Conservation (phyloP, 2,329 filamentous ascomycete genomes). For the Trichophyton simii region DNA sequence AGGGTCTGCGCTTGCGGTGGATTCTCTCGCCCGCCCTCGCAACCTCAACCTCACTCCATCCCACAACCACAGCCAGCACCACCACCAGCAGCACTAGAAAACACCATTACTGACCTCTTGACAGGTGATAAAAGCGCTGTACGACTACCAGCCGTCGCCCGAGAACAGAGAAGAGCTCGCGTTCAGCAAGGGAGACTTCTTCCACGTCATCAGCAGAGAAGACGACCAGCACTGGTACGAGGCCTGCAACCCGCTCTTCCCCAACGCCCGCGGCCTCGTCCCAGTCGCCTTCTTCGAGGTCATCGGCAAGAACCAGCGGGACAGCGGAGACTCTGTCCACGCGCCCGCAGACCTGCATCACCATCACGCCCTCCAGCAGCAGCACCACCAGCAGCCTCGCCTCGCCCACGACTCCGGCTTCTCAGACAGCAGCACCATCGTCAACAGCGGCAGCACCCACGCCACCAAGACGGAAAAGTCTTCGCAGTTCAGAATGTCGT, state of each 20-base stretch:
- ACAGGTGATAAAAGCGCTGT: constrained; percentile 86
- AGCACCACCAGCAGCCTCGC: constrained; percentile 19
- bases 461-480: constrained; percentile 24
- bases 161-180: constrained; percentile 59
- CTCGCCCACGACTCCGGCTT: constrained; percentile 88
- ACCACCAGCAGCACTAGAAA: not conserved
- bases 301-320: constrained; percentile 80
- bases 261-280: constrained; percentile 73
- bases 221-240: constrained; percentile 96
- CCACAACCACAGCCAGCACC: not conserved
- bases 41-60: not conserved
- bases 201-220: constrained; percentile 93
- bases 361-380: constrained; percentile 12
- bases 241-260: constrained; percentile 85
- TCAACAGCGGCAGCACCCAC: constrained; percentile 15
- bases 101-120: not conserved
- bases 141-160: constrained; percentile 70
- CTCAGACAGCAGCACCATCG: constrained; percentile 43
- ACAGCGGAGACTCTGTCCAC: constrained; percentile 61
- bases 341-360: constrained; percentile 26
- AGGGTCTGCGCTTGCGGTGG: too few species aligned
- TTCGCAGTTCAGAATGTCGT: constrained; percentile 29
- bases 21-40: too few species aligned
- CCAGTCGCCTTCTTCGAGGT: constrained; percentile 89
- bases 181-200: constrained; percentile 92